A percentile compares a stretch with the other conserved stretches of the same genome.
Conservation (phyloP, 352 stramenopile species). For the Globisporangium cylindrosporum region DNA sequence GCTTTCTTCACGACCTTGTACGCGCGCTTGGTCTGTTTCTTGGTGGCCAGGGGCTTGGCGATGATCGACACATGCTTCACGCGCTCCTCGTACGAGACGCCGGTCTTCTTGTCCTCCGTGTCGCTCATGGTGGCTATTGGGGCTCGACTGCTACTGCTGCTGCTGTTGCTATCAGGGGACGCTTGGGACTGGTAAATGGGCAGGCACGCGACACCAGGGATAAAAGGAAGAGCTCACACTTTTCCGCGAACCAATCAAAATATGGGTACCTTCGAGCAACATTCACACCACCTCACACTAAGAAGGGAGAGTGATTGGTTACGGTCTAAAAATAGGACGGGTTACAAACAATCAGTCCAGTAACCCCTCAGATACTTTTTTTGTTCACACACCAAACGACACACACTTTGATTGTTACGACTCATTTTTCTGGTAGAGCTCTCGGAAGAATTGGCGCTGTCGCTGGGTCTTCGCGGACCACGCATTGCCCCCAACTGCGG, state of each 20-base stretch:
- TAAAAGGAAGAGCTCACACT: slow-evolving; percentile 9
- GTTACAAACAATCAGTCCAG: background rate
- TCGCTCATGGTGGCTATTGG: slow-evolving; percentile 48
- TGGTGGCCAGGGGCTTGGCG: slow-evolving; percentile 95
- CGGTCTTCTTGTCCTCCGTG: slow-evolving; percentile 60
- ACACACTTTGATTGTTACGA: background rate
- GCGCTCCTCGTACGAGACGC: slow-evolving; percentile 75
- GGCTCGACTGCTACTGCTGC: background rate
- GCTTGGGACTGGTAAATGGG: slow-evolving; percentile 10
- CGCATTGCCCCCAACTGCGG: background rate
- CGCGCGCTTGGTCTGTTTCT: slow-evolving; percentile 95
- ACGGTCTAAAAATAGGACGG: background rate
- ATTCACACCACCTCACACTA: background rate
- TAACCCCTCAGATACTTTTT: background rate
- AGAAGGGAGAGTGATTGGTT: background rate
- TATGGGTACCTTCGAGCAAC: slow-evolving; percentile 16
- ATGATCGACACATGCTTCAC: slow-evolving; percentile 91
- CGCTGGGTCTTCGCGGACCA: slow-evolving; percentile 13
- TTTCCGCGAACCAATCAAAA: slow-evolving; percentile 17
- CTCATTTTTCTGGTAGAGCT: slow-evolving; percentile 19
- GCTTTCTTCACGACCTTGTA: slow-evolving; percentile 96
- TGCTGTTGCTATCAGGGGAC: slow-evolving; percentile 6
- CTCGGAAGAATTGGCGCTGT: slow-evolving; percentile 35
- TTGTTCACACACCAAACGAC: background rate
- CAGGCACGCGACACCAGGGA: background rate